Evolutionary conservation across 352 stramenopile genomes (phyloP).

Genomic region (Globisporangium acanthophoron): DNA sequence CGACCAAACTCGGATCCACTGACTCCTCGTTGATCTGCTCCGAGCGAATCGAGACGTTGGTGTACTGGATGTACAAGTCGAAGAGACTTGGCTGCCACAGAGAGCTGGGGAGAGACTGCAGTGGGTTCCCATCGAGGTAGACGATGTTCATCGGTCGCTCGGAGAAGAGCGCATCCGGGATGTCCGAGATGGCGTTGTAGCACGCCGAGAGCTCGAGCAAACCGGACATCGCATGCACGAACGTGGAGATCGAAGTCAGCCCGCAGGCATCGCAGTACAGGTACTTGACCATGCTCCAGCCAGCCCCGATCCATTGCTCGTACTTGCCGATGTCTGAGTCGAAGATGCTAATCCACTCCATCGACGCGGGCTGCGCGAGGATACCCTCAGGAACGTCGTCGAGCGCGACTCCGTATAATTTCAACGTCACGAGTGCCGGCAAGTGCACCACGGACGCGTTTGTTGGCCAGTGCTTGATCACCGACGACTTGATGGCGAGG

Average conservation of each 20-base stretch:
- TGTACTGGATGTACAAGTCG: conserved; percentile 10
- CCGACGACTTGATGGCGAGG: not conserved
- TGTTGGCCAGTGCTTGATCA: not conserved
- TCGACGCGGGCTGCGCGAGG: not conserved
- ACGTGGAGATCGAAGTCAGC: not conserved
- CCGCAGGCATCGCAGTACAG: conserved; percentile 7
- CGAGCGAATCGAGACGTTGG: not conserved
- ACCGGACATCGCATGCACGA: conserved; percentile 2
- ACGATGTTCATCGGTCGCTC: not conserved
- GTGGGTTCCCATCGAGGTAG: conserved; percentile 7
- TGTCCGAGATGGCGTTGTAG: conserved; percentile 2
- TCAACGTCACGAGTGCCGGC: conserved; percentile 4
- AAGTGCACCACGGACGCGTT: conserved; percentile 1
- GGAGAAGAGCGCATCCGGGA: not conserved
- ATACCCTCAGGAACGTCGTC: conserved; percentile 1
- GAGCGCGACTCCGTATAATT: conserved; percentile 4
- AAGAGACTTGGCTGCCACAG: conserved; percentile 10
- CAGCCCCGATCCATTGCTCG: not conserved
- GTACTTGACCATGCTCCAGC: conserved; percentile 10
- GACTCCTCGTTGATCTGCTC: not conserved
- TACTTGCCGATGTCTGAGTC: conserved; percentile 1
- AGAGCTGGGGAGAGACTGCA: not conserved
- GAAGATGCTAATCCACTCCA: conserved; percentile 9
- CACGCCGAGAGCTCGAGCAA: conserved; percentile 8
- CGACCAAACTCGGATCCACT: not conserved